Evolutionary conservation across 2,329 filamentous ascomycete genomes (phyloP), one percentile per base, ranked within the genome.

Genomic region (Penicillium frequentans): DNA sequence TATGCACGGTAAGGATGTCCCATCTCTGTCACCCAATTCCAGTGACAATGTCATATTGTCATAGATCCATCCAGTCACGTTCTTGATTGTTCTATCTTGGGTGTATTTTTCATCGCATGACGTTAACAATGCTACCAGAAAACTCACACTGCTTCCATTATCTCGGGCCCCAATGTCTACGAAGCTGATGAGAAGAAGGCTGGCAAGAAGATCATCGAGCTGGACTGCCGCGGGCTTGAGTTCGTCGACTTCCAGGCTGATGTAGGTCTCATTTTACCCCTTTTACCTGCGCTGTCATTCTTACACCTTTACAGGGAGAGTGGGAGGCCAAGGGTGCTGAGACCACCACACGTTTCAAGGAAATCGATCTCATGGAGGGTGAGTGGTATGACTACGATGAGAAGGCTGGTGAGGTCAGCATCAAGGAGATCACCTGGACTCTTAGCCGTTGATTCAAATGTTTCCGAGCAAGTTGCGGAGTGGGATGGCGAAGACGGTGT

Each of bases 331-430:
- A 90, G 47, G 95, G 93, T 3, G 58, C 83, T 16, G 93, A 97
- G 19, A 92, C 91, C 0, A 83, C 82, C 10, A 95, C 90, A 42
- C 90, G 91, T 68, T 99, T 99, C 70, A 82, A 85, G 0, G 86
- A 78, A 5, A 90, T 98, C 53, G 93, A 98, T 65, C 77, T 99
- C 54, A 80, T 81, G 0, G 95, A 99, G 27, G 93, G 90, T 26
- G 95, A 99, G 68, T 99, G 95, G 95, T 99, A 90, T 75, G 93
- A 98, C 67, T 99, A 98, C 69, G 93, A 98, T 66, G 93, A 98
- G 77, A 97, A 98, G 80, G 84, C 90, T 0, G 84, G 88, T 0
- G 91, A 96, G 75, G 93, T 97, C 47, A 95, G 90, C 74, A 92
- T 97, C 73, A 93, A 91, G 72, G 90, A 95, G 29, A 75, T 96